phyloP scores from a whole-genome alignment of 1,284 basidiomycete genomes.

The Rhizoctonia solani region DNA sequence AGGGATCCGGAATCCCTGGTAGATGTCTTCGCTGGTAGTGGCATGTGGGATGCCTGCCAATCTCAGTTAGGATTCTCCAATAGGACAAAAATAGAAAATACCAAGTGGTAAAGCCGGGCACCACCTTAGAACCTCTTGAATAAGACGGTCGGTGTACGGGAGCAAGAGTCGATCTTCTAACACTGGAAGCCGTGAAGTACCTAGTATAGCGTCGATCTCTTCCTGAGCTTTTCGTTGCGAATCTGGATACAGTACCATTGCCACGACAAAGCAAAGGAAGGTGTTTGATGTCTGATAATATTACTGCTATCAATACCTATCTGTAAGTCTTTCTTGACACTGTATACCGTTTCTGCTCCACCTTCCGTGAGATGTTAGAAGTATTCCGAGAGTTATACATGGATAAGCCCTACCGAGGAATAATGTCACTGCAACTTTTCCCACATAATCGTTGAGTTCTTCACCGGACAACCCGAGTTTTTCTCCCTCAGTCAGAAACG shows the following conservation, averaged over 20 bases:
- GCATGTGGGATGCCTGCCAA: conserved; percentile 8
- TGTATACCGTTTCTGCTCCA: conserved; percentile 7
- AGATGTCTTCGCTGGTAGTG: conserved; percentile 36
- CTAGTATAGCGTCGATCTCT: conserved; percentile 42
- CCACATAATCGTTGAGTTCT: background rate
- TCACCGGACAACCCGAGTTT: background rate
- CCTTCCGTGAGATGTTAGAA: background rate
- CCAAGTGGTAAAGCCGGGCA: conserved; percentile 36
- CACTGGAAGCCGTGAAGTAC: conserved; percentile 39
- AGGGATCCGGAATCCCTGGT: conserved; percentile 7
- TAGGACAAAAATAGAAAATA: background rate
- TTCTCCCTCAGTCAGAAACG: background rate
- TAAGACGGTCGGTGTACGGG: conserved; percentile 41
- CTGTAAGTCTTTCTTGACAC: background rate
- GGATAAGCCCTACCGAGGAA: background rate
- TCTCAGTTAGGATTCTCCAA: background rate
- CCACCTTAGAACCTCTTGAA: conserved; percentile 43
- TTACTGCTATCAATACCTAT: background rate
- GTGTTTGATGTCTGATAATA: conserved; percentile 37
- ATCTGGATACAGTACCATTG: conserved; percentile 42
- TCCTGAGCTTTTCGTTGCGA: conserved; percentile 41
- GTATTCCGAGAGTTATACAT: background rate
- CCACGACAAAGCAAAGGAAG: conserved; percentile 39
- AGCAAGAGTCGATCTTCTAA: conserved; percentile 37
- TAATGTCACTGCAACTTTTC: background rate